Base-by-base conservation (phyloP, 352 stramenopile genomes). In the Phytophthora cryptogea region DNA sequence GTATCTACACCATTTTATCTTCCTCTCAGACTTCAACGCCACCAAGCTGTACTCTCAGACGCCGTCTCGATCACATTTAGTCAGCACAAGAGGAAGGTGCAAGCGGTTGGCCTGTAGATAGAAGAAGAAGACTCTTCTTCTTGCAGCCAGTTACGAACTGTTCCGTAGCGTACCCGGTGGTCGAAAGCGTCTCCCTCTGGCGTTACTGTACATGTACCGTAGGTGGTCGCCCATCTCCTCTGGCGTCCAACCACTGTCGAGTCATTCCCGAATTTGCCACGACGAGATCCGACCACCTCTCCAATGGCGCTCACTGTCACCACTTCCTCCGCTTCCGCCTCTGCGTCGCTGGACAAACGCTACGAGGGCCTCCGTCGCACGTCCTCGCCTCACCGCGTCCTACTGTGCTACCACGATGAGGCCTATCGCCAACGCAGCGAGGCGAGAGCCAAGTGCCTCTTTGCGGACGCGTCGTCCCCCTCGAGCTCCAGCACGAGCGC, bases 321-420 rank as follows among this genome's bases (percentile, higher is more conserved):
- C 14, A 48, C 28, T 16, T 17, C 39, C 14, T 40, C 16, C 37
- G 31, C 39, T 8, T 40, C 16, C 27, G 40, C 39, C 32, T 9
- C 43, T 36, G 14, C 20, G 20, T 23, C 20, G 2, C 20, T 23
- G 20, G 20, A 2, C 20, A 23, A 23, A 23, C 20, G 20, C 20
- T 23, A 23, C 20, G 20, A 23, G 20, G 20, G 20, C n/a, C n/a
- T n/a, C n/a, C n/a, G n/a, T n/a, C n/a, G n/a, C n/a, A n/a, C n/a
- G n/a, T n/a, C n/a, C n/a, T n/a, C n/a, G n/a, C n/a, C 55, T 11
- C 70, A 74, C 20, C 70, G 70, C 36, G 65, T 78, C 36, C 74
- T 68, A 3, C 66, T 80, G 23, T 69, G 52, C 49, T 81, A 80
- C 44, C 66, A 62, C 10, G 74, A 84, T 49, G 74, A 84, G 27